phyloP scores from a whole-genome alignment of 306 rosid species.

The Corylus avellana region DNA sequence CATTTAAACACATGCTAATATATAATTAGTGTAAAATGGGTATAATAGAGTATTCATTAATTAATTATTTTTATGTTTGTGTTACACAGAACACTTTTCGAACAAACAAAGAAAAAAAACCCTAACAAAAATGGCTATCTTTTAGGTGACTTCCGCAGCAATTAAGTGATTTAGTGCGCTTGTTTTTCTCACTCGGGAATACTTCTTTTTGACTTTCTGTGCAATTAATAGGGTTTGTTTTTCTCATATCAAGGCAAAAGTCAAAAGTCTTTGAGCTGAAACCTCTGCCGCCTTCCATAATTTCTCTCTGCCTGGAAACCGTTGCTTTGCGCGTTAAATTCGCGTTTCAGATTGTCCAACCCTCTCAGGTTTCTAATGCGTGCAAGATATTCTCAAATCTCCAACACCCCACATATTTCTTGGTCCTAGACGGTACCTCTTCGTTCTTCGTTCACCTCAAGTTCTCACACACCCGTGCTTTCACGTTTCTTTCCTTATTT shows the following conservation, averaged over 20 bases:
- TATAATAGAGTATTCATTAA: too few relatives aligned
- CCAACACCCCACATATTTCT: constrained; percentile 31
- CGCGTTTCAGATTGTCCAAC: constrained; percentile 54
- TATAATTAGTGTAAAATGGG: too few relatives aligned
- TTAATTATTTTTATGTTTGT: too few relatives aligned
- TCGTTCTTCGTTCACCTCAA: constrained; percentile 46
- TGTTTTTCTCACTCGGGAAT: background rate
- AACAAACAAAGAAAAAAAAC: too few relatives aligned
- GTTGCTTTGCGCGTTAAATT: constrained; percentile 62
- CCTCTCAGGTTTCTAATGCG: constrained; percentile 60
- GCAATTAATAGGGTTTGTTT: constrained; percentile 4
- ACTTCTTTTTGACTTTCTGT: constrained; percentile 11
- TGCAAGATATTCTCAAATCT: constrained; percentile 76
- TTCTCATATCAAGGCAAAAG: background rate
- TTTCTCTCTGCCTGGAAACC: background rate
- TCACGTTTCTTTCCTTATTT: constrained; percentile 11
- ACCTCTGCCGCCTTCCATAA: constrained; percentile 16
- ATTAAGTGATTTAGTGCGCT: background rate
- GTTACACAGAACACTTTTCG: too few relatives aligned
- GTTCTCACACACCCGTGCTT: background rate
- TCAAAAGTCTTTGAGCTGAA: constrained; percentile 18
- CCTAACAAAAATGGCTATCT: too few relatives aligned
- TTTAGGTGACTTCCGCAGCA: background rate
- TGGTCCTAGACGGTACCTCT: constrained; percentile 45
- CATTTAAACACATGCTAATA: too few relatives aligned